phyloP scores from a whole-genome alignment of 73 alveolate species.

The Tetrahymena malaccensis region DNA sequence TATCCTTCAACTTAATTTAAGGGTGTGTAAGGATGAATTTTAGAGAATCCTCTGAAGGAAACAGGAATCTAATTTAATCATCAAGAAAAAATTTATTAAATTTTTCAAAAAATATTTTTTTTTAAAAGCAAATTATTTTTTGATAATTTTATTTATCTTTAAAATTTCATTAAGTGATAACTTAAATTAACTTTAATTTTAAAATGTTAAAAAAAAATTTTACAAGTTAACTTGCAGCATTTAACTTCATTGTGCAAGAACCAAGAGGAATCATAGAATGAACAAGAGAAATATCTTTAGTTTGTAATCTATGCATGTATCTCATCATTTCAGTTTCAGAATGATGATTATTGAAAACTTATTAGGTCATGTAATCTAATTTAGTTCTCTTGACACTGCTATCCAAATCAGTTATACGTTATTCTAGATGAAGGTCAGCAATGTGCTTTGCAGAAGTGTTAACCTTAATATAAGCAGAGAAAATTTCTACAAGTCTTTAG shows the following conservation, averaged over 20 bases:
- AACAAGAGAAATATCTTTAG: conserved; percentile 62
- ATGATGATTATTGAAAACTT: conserved; percentile 58
- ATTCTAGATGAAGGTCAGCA: background rate
- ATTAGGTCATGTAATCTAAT: conserved; percentile 47
- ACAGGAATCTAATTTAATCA: conserved; percentile 66
- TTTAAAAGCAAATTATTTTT: background rate
- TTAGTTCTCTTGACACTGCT: conserved; percentile 9
- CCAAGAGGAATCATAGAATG: conserved; percentile 86
- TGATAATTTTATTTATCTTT: no score
- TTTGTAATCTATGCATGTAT: conserved; percentile 66
- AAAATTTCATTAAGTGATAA: background rate
- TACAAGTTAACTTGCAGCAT: conserved; percentile 64
- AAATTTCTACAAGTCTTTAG: conserved; percentile 33
- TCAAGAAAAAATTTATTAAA: background rate
- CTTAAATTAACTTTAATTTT: background rate
- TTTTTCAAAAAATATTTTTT: background rate
- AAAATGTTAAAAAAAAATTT: background rate
- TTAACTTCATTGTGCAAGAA: conserved; percentile 91
- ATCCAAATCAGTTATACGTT: background rate
- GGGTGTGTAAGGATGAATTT: conserved; percentile 89
- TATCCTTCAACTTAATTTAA: conserved; percentile 73
- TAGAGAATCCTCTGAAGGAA: conserved; percentile 73
- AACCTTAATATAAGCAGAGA: conserved; percentile 35
- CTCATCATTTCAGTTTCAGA: conserved; percentile 89
- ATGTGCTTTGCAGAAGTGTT: background rate